Base-by-base conservation (phyloP, 768 basidiomycete genomes). In the Cytidiella melzeri region DNA sequence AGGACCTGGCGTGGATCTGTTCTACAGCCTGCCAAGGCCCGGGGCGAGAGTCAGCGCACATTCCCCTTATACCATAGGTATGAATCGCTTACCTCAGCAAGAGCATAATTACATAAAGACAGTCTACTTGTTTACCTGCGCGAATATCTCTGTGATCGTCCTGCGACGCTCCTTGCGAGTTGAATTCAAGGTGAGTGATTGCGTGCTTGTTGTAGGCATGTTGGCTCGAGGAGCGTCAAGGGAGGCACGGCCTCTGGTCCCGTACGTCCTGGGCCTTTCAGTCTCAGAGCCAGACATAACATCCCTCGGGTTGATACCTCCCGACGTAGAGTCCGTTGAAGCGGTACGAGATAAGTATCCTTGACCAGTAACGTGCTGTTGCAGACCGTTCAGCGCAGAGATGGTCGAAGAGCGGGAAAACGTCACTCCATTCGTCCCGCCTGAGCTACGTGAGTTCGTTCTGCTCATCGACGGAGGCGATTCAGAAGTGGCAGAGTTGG, bases 371-470 rank as follows among this genome's bases (percentile, higher is more conserved):
- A 60, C 50, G 50, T 79, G 80, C 59, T 76, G 73, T 53, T 81
- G 77, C 23, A 87, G 64, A 11, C 76, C 80, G 37, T 62, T 74
- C 27, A 83, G 63, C 37, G 80, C 69, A 24, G 73, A 73, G 9
- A 74, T 71, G 5, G 73, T 73, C 21, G 76, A 69, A 0, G 85
- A 80, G 1, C 80, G 76, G 4, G 84, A 86, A 61, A 87, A 85
- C 3, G 81, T 82, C 4, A 81, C 77, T 46, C 70, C 72, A 37
- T 62, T 67, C 18, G 73, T 72, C 18, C 75, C 67, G 2, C 64
- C 48, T 9, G 61, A 58, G 73, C 41, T 71, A 67, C 15, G 69
- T 0, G 81, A 83, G 18, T 48, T 75, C 70, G n/a, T 69, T 69
- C 20, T 79, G 71, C 15, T 67, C 59, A 25, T 19, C 7, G 42